Conservation (phyloP, 768 basidiomycete genomes). For the Pleurotus cornucopiae region DNA sequence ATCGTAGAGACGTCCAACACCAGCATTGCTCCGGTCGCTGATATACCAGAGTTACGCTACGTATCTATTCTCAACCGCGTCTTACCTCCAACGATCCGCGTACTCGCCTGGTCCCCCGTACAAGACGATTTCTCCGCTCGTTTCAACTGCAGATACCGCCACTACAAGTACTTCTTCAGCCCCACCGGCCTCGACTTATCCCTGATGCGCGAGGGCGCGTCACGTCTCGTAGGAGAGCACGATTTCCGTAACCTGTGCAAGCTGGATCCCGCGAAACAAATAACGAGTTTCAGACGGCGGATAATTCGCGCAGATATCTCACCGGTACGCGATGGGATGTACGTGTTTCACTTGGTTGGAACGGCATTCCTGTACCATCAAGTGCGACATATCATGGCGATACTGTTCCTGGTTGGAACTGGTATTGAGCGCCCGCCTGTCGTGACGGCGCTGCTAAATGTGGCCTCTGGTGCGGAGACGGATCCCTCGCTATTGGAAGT, state of each 20-base stretch:
- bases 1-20: slow-evolving; percentile 20
- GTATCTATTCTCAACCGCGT: slow-evolving; percentile 78
- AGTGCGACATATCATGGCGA: slow-evolving; percentile 90
- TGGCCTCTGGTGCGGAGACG: slow-evolving; percentile 29
- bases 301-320: slow-evolving; percentile 66
- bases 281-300: slow-evolving; percentile 69
- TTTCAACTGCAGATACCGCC: slow-evolving; percentile 79
- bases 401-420: slow-evolving; percentile 84
- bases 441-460: slow-evolving; percentile 71
- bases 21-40: slow-evolving; percentile 5
- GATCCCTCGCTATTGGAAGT: slow-evolving; percentile 36
- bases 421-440: slow-evolving; percentile 73
- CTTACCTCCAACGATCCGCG: slow-evolving; percentile 84
- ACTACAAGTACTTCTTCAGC: slow-evolving; percentile 98
- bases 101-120: slow-evolving; percentile 94
- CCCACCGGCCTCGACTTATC: slow-evolving; percentile 59
- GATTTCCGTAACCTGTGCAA: slow-evolving; percentile 97
- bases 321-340: slow-evolving; percentile 37
- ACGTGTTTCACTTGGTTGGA: slow-evolving; percentile 82
- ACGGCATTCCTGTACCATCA: slow-evolving; percentile 94
- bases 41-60: slow-evolving; percentile 64
- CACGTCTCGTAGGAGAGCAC: slow-evolving; percentile 76
- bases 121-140: slow-evolving; percentile 77
- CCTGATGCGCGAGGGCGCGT: slow-evolving; percentile 74
- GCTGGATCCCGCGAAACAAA: slow-evolving; percentile 87